A percentile compares a stretch with the other conserved stretches of the same genome.
Conservation (phyloP, 306 rosid species). For the Castanea mollissima region DNA sequence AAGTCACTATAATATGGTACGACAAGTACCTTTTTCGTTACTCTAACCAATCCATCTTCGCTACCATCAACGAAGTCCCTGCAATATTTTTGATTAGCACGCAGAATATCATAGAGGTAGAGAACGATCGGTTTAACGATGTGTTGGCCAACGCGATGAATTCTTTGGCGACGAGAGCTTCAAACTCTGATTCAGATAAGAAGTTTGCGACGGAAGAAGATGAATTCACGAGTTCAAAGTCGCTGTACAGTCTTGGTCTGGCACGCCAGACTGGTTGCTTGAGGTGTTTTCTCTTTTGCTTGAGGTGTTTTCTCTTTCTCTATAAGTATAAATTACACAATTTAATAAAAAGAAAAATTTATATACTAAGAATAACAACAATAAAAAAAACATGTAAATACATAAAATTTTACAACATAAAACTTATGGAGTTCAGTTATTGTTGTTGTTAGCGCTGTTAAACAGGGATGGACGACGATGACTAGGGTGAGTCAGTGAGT, state of each 20-base stretch:
- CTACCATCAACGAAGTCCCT: background rate
- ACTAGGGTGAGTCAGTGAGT: too few species aligned
- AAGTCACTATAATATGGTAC: conserved; percentile 26
- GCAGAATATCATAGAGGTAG: background rate
- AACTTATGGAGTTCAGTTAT: too few species aligned
- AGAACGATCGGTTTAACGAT: background rate
- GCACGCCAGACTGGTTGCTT: conserved; percentile 20
- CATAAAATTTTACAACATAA: too few species aligned
- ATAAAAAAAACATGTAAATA: too few species aligned
- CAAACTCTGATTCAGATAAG: background rate
- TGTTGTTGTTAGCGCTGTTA: too few species aligned
- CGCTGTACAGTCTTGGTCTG: conserved; percentile 30
- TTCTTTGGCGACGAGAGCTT: background rate
- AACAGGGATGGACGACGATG: too few species aligned
- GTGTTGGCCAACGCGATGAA: background rate
- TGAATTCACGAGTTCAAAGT: background rate
- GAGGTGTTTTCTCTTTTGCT: conserved; percentile 19
- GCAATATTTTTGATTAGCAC: fast-evolving
- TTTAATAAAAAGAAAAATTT: too few species aligned
- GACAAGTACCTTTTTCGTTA: conserved; percentile 34
- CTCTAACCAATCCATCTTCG: conserved; percentile 23
- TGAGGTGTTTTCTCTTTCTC: conserved; percentile 4
- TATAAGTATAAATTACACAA: too few species aligned
- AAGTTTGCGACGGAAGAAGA: background rate
- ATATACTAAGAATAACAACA: too few species aligned